Percentiles rank a stretch among this genome's conserved stretches.
phyloP scores from a whole-genome alignment of 257 asterid species.

The Fraxinus quadrangulata region DNA sequence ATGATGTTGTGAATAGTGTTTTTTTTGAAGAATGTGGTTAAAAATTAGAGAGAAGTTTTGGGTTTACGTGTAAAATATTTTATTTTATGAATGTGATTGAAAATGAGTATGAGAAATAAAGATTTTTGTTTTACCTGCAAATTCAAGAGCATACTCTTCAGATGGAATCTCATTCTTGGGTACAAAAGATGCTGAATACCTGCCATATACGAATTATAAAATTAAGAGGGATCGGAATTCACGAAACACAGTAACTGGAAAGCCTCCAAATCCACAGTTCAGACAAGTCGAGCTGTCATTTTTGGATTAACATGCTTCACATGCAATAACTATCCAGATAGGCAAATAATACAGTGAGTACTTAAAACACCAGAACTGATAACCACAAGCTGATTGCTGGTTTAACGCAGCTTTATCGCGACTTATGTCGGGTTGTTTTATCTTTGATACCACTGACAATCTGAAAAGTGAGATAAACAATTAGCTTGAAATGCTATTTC shows the following conservation, averaged over 20 bases:
- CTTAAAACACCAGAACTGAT: neutral
- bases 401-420: neutral
- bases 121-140: conserved; percentile 59
- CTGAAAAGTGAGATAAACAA: neutral
- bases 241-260: neutral
- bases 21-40: too few species aligned
- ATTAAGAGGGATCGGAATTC: neutral
- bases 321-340: neutral
- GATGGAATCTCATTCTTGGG: conserved; percentile 67
- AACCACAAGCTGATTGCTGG: neutral
- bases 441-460: neutral
- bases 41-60: too few species aligned
- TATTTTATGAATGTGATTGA: too few species aligned
- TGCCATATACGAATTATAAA: conserved; percentile 34
- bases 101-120: too few species aligned
- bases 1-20: too few species aligned
- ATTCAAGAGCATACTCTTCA: conserved; percentile 71
- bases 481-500: neutral
- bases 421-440: neutral
- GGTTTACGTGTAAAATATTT: too few species aligned
- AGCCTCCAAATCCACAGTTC: neutral
- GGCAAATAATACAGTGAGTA: neutral
- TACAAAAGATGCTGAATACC: conserved; percentile 80
- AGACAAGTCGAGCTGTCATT: neutral
- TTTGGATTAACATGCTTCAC: conserved; percentile 8